Evolutionary conservation across 257 asterid species (phyloP).

Genomic region (Osmanthus fragrans): DNA sequence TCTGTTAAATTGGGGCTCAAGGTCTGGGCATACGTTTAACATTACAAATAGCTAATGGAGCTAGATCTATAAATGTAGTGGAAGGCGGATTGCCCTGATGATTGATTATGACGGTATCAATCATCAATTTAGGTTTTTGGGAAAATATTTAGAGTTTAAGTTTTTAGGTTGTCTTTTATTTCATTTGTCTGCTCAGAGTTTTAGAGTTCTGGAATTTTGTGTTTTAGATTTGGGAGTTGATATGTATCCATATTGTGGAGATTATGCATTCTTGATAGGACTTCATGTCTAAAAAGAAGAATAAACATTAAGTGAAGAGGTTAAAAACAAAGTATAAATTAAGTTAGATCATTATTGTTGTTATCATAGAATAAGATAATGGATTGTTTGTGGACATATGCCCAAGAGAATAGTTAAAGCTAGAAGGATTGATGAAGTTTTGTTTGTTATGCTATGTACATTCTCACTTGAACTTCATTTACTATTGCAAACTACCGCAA

Average conservation of each 20-base stretch:
- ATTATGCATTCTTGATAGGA: background rate
- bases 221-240: background rate
- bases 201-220: background rate
- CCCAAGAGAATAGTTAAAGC: too few relatives aligned
- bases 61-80: background rate
- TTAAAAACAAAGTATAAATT: background rate
- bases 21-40: background rate
- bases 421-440: too few relatives aligned
- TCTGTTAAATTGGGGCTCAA: background rate
- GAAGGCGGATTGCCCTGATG: background rate
- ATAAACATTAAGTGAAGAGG: too few relatives aligned
- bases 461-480: too few relatives aligned
- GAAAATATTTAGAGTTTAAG: background rate
- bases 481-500: too few relatives aligned
- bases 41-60: background rate
- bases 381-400: too few relatives aligned
- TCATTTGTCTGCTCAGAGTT: background rate
- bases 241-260: background rate
- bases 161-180: background rate
- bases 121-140: background rate
- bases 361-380: too few relatives aligned
- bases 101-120: background rate
- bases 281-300: background rate
- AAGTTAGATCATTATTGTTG: background rate
- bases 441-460: too few relatives aligned